Evolutionary conservation across 208 protist species (phyloP), one percentile per base, ranked within the genome.

Genomic region (Leishmania arabica): DNA sequence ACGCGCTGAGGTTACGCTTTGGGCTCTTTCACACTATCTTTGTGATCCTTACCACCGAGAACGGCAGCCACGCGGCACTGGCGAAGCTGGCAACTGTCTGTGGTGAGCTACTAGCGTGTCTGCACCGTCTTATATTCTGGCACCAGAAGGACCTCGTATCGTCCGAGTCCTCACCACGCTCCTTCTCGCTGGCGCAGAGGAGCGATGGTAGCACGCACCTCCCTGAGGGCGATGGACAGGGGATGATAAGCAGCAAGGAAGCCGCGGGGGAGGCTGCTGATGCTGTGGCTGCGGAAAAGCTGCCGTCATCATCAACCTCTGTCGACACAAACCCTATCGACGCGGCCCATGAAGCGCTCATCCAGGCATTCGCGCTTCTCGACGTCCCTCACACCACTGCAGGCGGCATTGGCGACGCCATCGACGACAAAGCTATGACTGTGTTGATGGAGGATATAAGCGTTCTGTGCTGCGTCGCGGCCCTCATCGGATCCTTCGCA

Each of bases 401-500:
- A 21, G 24, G 62, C n/a, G n/a, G 31, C 27, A 47, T 9, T 79
- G 45, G 64, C 45, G 76, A 27, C 27, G 7, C 21, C n/a, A 42
- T 34, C 34, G 15, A 47, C 31, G 60, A 21, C 51, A 77, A 85
- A 42, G 64, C 51, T 3, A 17, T 79, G 2, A 51, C 65, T 19
- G 71, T 79, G n/a, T 27, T 85, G 40, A 7, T 64, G 34, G 82
- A 85, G 19, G 82, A 85, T 47, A 37, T 85, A 51, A 47, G 77
- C 4, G 73, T 77, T 37, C 77, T 85, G n/a, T 85, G 77, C 56
- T 85, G 82, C 53, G 73, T 85, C 0, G 64, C 70, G n/a, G 77
- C 71, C 17, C 69, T 85, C 9, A 65, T 85, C 13, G 49, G 68
- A 42, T 73, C 87, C 58, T 94, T 91, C 76, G 74, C 87, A 7